Conservation (phyloP, 1,139 yeast genomes). For the Diutina ranongensis region DNA sequence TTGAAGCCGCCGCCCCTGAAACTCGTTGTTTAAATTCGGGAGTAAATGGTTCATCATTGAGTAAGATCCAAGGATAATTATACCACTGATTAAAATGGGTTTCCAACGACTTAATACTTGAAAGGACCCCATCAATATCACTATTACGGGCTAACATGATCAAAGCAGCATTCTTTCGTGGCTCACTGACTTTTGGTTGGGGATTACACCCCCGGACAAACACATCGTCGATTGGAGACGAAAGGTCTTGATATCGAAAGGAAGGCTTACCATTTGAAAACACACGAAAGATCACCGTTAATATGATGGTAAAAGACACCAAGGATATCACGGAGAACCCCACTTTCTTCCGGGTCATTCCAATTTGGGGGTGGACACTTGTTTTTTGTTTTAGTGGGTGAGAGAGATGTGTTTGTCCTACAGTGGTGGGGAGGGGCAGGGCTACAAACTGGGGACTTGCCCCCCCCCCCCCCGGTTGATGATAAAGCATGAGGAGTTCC, state of each 20-base stretch:
- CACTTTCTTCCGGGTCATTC: no score
- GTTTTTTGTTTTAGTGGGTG: no score
- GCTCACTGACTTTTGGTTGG: background rate
- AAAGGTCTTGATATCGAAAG: background rate
- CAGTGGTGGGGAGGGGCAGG: no score
- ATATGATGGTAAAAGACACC: background rate
- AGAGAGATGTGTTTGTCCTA: no score
- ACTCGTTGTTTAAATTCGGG: conserved; percentile 10
- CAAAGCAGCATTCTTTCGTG: conserved; percentile 11
- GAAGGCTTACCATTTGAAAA: background rate
- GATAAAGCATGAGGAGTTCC: no score
- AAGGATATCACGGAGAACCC: no score
- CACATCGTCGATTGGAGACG: background rate
- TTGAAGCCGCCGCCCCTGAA: conserved; percentile 8
- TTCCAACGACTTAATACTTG: background rate
- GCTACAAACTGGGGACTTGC: no score
- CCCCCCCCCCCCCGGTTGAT: no score
- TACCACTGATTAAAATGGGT: conserved; percentile 6
- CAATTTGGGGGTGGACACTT: no score
- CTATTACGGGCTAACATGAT: conserved; percentile 9
- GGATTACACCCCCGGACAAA: background rate
- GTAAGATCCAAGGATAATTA: conserved; percentile 5
- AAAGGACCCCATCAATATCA: conserved; percentile 1
- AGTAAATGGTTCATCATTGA: conserved; percentile 9
- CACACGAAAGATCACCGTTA: background rate